These are phyloP conservation scores for Leptodontidium sp. DNA, from an alignment of 2,329 filamentous ascomycete genomes.

Conservation along the genomic window DNA sequence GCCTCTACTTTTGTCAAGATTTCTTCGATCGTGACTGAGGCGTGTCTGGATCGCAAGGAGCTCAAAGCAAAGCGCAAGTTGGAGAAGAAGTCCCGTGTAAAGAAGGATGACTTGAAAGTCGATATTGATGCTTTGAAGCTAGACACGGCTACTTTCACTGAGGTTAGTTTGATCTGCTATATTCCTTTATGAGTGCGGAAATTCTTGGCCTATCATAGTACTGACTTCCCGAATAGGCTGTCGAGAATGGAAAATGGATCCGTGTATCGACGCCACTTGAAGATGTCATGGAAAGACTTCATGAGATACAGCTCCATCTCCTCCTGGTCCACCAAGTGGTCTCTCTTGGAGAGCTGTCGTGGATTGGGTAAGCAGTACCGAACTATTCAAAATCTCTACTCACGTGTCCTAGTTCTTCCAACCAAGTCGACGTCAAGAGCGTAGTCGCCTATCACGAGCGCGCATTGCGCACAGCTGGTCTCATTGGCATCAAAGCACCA, in stretches of 20 bases:
- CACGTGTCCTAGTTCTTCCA: conserved; percentile 29
- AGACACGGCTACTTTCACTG: conserved; percentile 33
- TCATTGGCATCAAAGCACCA: conserved; percentile 32
- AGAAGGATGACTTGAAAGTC: conserved; percentile 9
- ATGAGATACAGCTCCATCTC: conserved; percentile 39
- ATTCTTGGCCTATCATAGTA: not conserved
- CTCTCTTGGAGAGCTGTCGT: conserved; percentile 34
- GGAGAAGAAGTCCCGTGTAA: conserved; percentile 20
- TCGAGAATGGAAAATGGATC: conserved; percentile 37
- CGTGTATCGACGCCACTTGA: conserved; percentile 3
- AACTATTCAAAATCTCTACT: not conserved
- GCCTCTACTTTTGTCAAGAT: conserved; percentile 34
- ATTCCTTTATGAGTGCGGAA: not conserved
- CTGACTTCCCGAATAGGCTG: conserved; percentile 8
- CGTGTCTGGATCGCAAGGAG: conserved; percentile 29
- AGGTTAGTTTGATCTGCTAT: not conserved
- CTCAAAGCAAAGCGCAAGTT: conserved; percentile 30
- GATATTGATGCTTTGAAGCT: conserved; percentile 26
- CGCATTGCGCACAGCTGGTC: conserved; percentile 34
- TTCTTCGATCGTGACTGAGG: conserved; percentile 25
- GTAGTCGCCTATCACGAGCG: conserved; percentile 39
- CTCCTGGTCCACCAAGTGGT: conserved; percentile 40
- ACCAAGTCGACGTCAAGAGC: conserved; percentile 36
- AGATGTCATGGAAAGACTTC: conserved; percentile 30
- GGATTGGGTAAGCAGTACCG: conserved; percentile 33